These are phyloP conservation scores for Orbilia javanica DNA, from an alignment of 2,329 filamentous ascomycete species.

Conservation along the genomic window DNA sequence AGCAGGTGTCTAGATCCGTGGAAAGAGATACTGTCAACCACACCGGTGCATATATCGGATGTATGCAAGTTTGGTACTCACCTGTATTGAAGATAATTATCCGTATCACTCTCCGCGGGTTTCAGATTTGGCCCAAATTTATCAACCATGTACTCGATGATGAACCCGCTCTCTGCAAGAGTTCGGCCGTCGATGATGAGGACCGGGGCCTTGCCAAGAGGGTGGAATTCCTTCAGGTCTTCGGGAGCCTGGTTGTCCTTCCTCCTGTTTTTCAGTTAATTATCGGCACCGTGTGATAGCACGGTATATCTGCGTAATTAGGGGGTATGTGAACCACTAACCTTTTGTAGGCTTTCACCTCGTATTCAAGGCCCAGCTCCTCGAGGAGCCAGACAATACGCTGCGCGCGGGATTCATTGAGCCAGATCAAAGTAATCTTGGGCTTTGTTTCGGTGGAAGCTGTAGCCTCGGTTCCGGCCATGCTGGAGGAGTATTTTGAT, in stretches of 20 bases:
- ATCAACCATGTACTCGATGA: conserved; percentile 84
- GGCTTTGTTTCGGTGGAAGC: not conserved
- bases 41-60: not conserved
- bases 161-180: conserved; percentile 83
- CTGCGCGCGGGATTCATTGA: conserved; percentile 84
- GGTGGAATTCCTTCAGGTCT: conserved; percentile 81
- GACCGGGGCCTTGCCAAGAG: conserved; percentile 87
- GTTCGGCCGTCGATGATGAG: conserved; percentile 75
- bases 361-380: conserved; percentile 82
- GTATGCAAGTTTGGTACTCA: not conserved
- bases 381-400: conserved; percentile 88
- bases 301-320: not conserved
- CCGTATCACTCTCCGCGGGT: conserved; percentile 73
- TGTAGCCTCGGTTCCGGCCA: conserved; percentile 20
- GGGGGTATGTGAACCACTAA: not conserved
- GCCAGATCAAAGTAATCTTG: conserved; percentile 70
- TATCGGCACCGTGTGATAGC: not conserved
- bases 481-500: not conserved
- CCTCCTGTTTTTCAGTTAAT: not conserved
- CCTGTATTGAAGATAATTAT: conserved; percentile 69
- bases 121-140: conserved; percentile 72
- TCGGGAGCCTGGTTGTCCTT: conserved; percentile 71
- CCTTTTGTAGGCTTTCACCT: conserved; percentile 83
- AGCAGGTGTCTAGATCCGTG: conserved; percentile 76
- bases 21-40: conserved; percentile 38